Evolutionary conservation across 2,329 filamentous ascomycete species (phyloP).

Genomic region (Fusarium sp.): DNA sequence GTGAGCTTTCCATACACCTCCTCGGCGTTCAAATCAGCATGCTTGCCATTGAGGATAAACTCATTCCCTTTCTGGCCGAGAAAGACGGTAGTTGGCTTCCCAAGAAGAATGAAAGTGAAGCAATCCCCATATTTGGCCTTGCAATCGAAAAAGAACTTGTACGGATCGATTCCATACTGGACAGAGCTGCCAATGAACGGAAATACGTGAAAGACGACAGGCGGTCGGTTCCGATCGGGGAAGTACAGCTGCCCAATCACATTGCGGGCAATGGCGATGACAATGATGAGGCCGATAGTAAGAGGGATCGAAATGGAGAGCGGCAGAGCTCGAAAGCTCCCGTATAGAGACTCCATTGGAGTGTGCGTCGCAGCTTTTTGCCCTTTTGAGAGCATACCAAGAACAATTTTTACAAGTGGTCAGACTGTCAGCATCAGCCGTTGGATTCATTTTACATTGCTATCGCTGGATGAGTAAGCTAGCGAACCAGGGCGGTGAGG

Average conservation of each 20-base stretch:
- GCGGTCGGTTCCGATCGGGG: conserved; percentile 83
- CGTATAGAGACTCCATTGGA: conserved; percentile 12
- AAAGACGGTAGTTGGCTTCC: conserved; percentile 88
- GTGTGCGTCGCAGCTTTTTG: neutral
- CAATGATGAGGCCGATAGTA: conserved; percentile 55
- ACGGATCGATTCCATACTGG: conserved; percentile 93
- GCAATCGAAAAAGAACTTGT: conserved; percentile 82
- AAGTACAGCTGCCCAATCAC: conserved; percentile 82
- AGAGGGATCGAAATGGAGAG: conserved; percentile 49
- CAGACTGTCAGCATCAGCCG: neutral
- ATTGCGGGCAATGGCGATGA: conserved; percentile 76
- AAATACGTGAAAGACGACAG: conserved; percentile 83
- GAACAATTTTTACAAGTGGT: neutral
- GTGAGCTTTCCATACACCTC: conserved; percentile 86
- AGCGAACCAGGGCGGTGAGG: neutral
- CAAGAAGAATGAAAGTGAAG: conserved; percentile 88
- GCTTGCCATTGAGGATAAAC: conserved; percentile 90
- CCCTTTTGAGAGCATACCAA: neutral
- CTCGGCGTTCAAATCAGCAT: conserved; percentile 89
- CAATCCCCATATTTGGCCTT: conserved; percentile 87
- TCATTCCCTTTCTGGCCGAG: conserved; percentile 86
- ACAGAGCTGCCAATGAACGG: conserved; percentile 90
- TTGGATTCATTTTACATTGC: neutral
- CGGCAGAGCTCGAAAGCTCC: conserved; percentile 11
- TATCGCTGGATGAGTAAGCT: neutral